A percentile compares a stretch with the other conserved stretches of the same genome.
phyloP scores from a whole-genome alignment of 164 flowering plant genomes.

The Tinospora cordifolia region DNA sequence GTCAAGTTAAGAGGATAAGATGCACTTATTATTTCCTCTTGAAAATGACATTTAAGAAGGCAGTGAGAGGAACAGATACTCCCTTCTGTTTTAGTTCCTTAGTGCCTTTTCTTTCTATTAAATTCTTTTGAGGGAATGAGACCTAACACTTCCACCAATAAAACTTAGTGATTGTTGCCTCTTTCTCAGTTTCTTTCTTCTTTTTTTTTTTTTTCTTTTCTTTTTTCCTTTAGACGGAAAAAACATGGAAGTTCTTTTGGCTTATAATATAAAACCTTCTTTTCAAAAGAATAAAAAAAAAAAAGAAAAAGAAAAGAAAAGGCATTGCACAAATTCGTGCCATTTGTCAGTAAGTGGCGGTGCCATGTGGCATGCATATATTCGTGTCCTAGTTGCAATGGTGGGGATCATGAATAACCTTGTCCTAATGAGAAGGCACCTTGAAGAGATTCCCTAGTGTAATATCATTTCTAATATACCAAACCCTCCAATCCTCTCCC shows the following conservation, averaged over 20 bases:
- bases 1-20: neutral
- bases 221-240: neutral
- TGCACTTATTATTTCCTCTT: constrained; percentile 2
- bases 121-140: constrained; percentile 3
- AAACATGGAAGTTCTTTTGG: neutral
- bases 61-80: neutral
- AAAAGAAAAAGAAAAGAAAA: too few relatives aligned
- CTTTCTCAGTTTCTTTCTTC: neutral
- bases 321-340: neutral
- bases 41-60: constrained; percentile 2
- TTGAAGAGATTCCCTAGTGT: constrained; percentile 2
- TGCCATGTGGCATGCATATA: constrained; percentile 6
- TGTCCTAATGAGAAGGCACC: neutral
- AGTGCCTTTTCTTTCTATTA: too few relatives aligned
- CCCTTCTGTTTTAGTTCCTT: neutral
- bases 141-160: constrained; percentile 1
- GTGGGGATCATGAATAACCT: neutral
- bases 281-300: too few relatives aligned
- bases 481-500: neutral
- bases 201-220: neutral
- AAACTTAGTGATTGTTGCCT: neutral
- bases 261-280: neutral
- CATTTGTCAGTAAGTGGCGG: neutral
- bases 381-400: constrained; percentile 1
- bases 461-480: neutral